Conservation (phyloP, 352 stramenopile species). For the Globisporangium cylindrosporum region DNA sequence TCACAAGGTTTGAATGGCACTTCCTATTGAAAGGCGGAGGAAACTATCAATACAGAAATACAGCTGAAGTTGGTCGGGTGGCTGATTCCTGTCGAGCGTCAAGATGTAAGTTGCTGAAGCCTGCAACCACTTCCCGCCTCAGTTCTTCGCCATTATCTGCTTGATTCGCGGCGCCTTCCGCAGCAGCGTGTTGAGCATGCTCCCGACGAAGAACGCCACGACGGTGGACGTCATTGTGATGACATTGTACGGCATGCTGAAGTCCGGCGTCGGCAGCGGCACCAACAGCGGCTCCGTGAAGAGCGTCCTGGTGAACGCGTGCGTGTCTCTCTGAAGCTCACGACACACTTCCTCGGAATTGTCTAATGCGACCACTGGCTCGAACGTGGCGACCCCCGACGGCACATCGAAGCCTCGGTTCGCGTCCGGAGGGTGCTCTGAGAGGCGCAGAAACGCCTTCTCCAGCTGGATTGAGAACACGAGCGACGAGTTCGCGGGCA, state of each 20-base stretch:
- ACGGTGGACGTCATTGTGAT: constrained; percentile 90
- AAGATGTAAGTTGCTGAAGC: neutral
- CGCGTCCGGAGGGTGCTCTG: constrained; percentile 80
- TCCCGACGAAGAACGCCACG: constrained; percentile 83
- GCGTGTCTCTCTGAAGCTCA: neutral
- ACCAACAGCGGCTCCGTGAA: constrained; percentile 85
- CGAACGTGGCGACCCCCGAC: constrained; percentile 54
- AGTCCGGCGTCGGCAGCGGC: constrained; percentile 80
- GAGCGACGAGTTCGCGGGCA: constrained; percentile 54
- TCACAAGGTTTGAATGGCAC: constrained; percentile 1
- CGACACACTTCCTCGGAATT: constrained; percentile 12
- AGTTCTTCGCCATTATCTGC: constrained; percentile 46
- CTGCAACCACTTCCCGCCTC: too few relatives aligned
- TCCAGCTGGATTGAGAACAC: constrained; percentile 77
- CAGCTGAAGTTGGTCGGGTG: neutral
- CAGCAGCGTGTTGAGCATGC: constrained; percentile 78
- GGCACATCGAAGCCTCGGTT: constrained; percentile 85
- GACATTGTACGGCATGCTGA: constrained; percentile 91
- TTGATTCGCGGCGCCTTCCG: constrained; percentile 68
- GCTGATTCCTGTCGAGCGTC: neutral
- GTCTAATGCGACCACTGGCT: constrained; percentile 5
- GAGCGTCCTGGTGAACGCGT: constrained; percentile 33
- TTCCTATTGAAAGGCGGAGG: constrained; percentile 1
- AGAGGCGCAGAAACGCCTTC: constrained; percentile 79
- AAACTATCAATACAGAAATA: constrained; percentile 2